These are phyloP conservation scores for Colletotrichum echinochloae DNA, from an alignment of 2,329 filamentous ascomycete species.

Conservation along the genomic window DNA sequence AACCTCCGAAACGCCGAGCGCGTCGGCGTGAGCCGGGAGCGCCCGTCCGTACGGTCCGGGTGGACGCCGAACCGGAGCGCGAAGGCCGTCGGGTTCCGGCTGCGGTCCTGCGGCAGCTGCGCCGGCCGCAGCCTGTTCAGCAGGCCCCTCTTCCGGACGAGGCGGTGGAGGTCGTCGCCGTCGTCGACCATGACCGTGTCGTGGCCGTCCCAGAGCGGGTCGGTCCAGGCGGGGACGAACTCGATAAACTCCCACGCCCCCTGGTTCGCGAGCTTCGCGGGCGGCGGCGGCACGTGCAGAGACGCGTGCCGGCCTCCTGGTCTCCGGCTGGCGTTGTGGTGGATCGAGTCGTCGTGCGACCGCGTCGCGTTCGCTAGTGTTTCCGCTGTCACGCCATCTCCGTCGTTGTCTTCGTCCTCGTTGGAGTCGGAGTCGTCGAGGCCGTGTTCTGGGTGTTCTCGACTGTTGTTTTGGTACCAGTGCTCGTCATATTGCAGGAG, in stretches of 20 bases:
- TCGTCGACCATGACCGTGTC: constrained; percentile 20
- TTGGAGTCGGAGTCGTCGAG: neutral
- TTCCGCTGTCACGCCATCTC: neutral
- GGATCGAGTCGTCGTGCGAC: neutral
- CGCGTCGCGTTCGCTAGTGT: neutral
- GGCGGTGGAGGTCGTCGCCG: neutral
- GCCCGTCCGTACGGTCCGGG: constrained; percentile 46
- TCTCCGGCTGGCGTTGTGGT: neutral
- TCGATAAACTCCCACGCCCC: constrained; percentile 1
- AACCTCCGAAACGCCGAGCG: constrained; percentile 42
- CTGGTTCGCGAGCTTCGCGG: constrained; percentile 7
- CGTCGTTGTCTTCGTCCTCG: neutral
- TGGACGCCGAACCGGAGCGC: constrained; percentile 48
- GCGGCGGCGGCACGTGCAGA: neutral
- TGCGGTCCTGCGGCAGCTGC: constrained; percentile 42
- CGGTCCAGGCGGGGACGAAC: constrained; percentile 47
- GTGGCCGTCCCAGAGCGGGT: constrained; percentile 45
- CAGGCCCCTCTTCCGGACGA: neutral
- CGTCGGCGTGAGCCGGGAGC: constrained; percentile 49
- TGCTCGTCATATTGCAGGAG: constrained; percentile 5
- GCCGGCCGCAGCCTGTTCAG: constrained; percentile 21
- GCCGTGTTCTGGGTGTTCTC: constrained; percentile 12
- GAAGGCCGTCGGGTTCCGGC: constrained; percentile 45
- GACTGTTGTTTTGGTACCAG: constrained; percentile 16
- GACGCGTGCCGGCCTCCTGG: neutral